Percentiles rank a stretch among this genome's conserved stretches.
Evolutionary conservation across 140 eudicot species (phyloP).

Genomic region (Erigeron philadelphicus): DNA sequence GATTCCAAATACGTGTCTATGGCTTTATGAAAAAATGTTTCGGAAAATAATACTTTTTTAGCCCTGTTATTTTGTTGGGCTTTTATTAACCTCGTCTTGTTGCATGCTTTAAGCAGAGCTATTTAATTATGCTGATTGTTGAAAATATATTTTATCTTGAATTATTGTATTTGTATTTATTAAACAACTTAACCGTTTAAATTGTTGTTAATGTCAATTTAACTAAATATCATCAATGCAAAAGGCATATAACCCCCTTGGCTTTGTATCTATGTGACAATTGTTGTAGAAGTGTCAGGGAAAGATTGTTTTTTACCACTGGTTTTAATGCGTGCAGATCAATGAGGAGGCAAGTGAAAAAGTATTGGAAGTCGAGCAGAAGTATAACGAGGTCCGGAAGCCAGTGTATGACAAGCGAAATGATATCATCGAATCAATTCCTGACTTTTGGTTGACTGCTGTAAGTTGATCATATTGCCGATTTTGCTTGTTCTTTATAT

Average conservation of each 20-base stretch:
- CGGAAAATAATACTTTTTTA: too few species aligned
- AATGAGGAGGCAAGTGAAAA: constrained; percentile 91
- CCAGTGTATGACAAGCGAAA: constrained; percentile 74
- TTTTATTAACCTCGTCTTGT: too few species aligned
- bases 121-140: background rate
- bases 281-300: too few species aligned
- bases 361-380: constrained; percentile 79
- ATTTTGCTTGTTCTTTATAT: background rate
- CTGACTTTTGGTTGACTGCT: constrained; percentile 91
- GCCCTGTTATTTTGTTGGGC: too few species aligned
- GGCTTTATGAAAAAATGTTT: too few species aligned
- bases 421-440: constrained; percentile 62
- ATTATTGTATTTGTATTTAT: background rate
- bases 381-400: constrained; percentile 64
- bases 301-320: background rate
- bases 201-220: too few species aligned
- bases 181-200: too few species aligned
- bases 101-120: background rate
- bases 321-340: constrained; percentile 38
- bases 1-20: too few species aligned
- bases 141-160: background rate
- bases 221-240: too few species aligned
- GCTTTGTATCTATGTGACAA: too few species aligned
- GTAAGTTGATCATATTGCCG: constrained; percentile 36
- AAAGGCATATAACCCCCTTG: too few species aligned